Evolutionary conservation across 371 early-diverging fungal species (phyloP).

Genomic region (Mucor indicus): DNA sequence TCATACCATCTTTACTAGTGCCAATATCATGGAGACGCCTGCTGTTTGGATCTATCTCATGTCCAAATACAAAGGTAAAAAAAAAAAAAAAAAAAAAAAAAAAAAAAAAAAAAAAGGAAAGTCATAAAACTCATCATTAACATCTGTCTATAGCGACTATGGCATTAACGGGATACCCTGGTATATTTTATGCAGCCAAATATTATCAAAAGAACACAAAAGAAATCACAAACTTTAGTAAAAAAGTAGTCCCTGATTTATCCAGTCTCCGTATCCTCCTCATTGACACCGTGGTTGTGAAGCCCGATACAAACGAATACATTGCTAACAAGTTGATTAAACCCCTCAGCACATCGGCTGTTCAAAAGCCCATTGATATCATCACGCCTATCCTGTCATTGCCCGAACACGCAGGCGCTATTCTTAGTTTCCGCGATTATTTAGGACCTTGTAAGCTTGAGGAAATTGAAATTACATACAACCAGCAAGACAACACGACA

Average conservation of each 20-base stretch:
- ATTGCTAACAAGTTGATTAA: conserved; percentile 63
- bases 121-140: too few species aligned
- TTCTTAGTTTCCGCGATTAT: conserved; percentile 58
- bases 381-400: conserved; percentile 69
- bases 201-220: conserved; percentile 50
- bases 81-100: too few species aligned
- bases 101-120: too few species aligned
- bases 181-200: conserved; percentile 55
- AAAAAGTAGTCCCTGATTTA: conserved; percentile 61
- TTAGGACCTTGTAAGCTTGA: conserved; percentile 38
- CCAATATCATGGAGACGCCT: conserved; percentile 56
- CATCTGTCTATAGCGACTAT: conserved; percentile 53
- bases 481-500: conserved; percentile 9
- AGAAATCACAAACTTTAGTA: conserved; percentile 51
- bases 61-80: conserved; percentile 51
- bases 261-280: conserved; percentile 63
- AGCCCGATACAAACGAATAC: conserved; percentile 56
- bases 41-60: conserved; percentile 67
- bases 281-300: conserved; percentile 67
- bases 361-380: conserved; percentile 47
- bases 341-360: conserved; percentile 47
- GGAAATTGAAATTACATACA: conserved; percentile 20
- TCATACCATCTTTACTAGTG: conserved; percentile 60
- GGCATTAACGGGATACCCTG: conserved; percentile 69
- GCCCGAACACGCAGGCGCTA: conserved; percentile 74